Conservation (phyloP, 495 filamentous ascomycete species). For the Pseudoneurospora amorphoporcata region DNA sequence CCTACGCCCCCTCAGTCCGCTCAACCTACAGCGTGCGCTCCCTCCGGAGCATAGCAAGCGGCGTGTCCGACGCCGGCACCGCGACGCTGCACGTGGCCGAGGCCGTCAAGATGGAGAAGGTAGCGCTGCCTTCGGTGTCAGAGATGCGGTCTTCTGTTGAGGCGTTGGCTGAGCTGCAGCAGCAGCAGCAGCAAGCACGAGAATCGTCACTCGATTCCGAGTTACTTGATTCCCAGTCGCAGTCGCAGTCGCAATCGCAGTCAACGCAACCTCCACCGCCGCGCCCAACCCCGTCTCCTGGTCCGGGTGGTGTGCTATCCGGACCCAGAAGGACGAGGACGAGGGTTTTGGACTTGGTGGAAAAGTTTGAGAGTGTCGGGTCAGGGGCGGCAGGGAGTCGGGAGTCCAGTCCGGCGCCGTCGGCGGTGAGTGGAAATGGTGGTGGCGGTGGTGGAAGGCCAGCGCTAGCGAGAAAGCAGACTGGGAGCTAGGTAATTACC, state of each 20-base stretch:
- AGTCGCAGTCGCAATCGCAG: background rate
- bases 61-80: slow-evolving; percentile 5
- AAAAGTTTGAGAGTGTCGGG: slow-evolving; percentile 28
- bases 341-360: slow-evolving; percentile 37
- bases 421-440: background rate
- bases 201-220: background rate
- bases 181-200: background rate
- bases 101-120: slow-evolving; percentile 20
- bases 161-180: background rate
- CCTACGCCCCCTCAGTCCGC: background rate
- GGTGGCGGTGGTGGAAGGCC: background rate
- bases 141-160: background rate
- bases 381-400: slow-evolving; percentile 25
- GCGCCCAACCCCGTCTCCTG: background rate
- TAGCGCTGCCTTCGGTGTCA: background rate
- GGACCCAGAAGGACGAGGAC: slow-evolving; percentile 17
- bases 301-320: background rate
- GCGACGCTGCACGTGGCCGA: slow-evolving; percentile 21
- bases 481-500: background rate
- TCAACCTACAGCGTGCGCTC: background rate
- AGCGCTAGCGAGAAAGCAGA: background rate
- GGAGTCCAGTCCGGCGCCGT: slow-evolving; percentile 14
- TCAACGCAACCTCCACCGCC: background rate
- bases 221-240: background rate
- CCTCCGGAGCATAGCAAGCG: background rate